phyloP scores from a whole-genome alignment of 2,329 filamentous ascomycete species.

The Pleurostoma richardsiae region DNA sequence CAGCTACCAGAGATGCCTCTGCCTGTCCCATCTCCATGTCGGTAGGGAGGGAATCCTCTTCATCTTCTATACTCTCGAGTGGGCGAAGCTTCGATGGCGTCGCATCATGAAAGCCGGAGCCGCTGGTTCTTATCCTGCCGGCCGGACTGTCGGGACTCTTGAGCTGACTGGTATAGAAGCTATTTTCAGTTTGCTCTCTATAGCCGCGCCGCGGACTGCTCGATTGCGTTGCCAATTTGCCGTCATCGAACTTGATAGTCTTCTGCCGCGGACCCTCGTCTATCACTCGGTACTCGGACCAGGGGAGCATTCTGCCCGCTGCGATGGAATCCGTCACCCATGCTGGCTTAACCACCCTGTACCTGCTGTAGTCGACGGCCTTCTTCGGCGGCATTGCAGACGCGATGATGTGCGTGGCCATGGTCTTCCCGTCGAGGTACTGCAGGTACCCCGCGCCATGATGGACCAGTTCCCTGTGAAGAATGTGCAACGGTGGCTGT shows the following conservation, averaged over 20 bases:
- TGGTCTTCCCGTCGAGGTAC: slow-evolving; percentile 90
- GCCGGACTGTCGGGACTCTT: slow-evolving; percentile 26
- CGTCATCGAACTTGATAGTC: slow-evolving; percentile 58
- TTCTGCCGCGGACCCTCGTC: slow-evolving; percentile 82
- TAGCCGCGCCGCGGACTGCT: slow-evolving; percentile 62
- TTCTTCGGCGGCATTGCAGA: slow-evolving; percentile 90
- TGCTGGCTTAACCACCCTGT: slow-evolving; percentile 88
- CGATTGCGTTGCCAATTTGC: slow-evolving; percentile 61
- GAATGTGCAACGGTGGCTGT: slow-evolving; percentile 73
- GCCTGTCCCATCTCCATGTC: background rate
- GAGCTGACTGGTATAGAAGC: slow-evolving; percentile 77
- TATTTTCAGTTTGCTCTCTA: slow-evolving; percentile 72
- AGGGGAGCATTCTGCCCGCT: slow-evolving; percentile 76
- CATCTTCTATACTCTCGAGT: slow-evolving; percentile 32
- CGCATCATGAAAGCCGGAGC: slow-evolving; percentile 2
- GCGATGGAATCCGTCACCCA: slow-evolving; percentile 90
- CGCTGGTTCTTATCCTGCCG: slow-evolving; percentile 17
- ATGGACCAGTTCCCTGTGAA: slow-evolving; percentile 82
- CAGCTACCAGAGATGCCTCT: too few relatives aligned
- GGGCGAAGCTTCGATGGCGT: slow-evolving; percentile 4
- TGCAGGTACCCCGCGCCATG: slow-evolving; percentile 95
- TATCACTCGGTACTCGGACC: slow-evolving; percentile 78
- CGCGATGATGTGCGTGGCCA: slow-evolving; percentile 93
- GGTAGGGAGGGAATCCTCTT: slow-evolving; percentile 8
- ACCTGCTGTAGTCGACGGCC: slow-evolving; percentile 77